Base-by-base conservation (phyloP, 352 stramenopile genomes). In the Phytophthora sp. region DNA sequence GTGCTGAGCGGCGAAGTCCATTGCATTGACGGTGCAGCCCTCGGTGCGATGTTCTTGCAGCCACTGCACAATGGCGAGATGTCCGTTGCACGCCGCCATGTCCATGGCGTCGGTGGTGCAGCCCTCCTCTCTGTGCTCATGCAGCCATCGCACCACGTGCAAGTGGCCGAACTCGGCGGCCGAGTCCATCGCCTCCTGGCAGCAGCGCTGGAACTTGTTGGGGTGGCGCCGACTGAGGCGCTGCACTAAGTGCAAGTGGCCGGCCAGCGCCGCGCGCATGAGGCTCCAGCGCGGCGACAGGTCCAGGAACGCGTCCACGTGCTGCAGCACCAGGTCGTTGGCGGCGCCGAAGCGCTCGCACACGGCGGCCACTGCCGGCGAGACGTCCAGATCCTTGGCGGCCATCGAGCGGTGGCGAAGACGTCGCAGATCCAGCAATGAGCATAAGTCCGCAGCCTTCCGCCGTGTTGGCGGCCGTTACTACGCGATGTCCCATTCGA, bases 21-120 rank as follows among this genome's bases (percentile, higher is more conserved):
- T 90, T 13, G 83, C 83, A 37, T 74, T 69, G 7, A 54, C 54
- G 13, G 79, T 88, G 57, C 79, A 89, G n/a, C 80, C 80, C 55
- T 90, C 81, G 2, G 13, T 66, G 3, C 79, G 70, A 41, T 90
- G 55, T 4, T 31, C 38, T n/a, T 92, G 83, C 11, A 92, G 66
- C 81, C 81, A 92, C 49, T 87, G 59, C 7, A 90, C 75, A 18
- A 87, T 63, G 0, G 64, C 23, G 17, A 88, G 35, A 43, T 90
- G 78, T 9, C 81, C 81, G 49, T 87, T 87, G 20, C 56, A 56
- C 5, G 81, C 81, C 4, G 81, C 81, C 71, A 88, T 79, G 48
- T 88, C 76, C 76, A 90, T 88, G 0, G 78, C 81, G 49, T 88
- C 81, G n/a, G 74, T 88, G 21, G 74, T 83, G 62, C 81, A 90